A percentile compares a stretch with the other conserved stretches of the same genome.
These are phyloP conservation scores for Podospora anserina DNA, from an alignment of 495 filamentous ascomycete genomes.

Conservation along the genomic window DNA sequence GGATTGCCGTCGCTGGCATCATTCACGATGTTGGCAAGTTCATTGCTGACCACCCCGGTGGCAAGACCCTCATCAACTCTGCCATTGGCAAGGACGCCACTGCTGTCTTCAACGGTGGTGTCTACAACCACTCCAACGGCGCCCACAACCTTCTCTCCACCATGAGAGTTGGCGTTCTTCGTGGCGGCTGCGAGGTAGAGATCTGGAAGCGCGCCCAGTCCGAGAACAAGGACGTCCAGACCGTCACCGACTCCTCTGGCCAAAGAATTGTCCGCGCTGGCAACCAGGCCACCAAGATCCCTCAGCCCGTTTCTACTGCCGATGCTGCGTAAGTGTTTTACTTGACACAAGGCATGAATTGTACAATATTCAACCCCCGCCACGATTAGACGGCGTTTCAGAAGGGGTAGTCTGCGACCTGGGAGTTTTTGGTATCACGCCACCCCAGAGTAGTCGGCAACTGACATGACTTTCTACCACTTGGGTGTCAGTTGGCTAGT, in stretches of 20 bases:
- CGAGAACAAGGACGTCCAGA: slow-evolving; percentile 81
- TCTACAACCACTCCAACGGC: slow-evolving; percentile 96
- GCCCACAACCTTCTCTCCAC: slow-evolving; percentile 96
- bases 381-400: not conserved
- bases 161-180: slow-evolving; percentile 94
- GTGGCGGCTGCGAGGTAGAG: slow-evolving; percentile 95
- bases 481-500: not conserved
- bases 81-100: slow-evolving; percentile 97
- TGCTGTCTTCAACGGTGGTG: slow-evolving; percentile 98
- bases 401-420: not conserved
- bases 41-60: slow-evolving; percentile 96
- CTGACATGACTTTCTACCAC: not conserved
- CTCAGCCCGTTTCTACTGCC: slow-evolving; percentile 65
- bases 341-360: not conserved
- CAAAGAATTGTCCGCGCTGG: slow-evolving; percentile 87
- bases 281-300: slow-evolving; percentile 81
- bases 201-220: slow-evolving; percentile 96
- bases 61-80: slow-evolving; percentile 88
- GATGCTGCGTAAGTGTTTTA: slow-evolving; percentile 61
- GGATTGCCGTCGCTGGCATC: slow-evolving; percentile 87
- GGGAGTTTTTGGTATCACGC: not conserved
- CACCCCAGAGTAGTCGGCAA: not conserved
- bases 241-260: slow-evolving; percentile 76
- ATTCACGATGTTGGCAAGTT: slow-evolving; percentile 94
- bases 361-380: not conserved